Evolutionary conservation across 345 rosid genomes (phyloP), one percentile per base, ranked within the genome.

Genomic region (Salix exigua): DNA sequence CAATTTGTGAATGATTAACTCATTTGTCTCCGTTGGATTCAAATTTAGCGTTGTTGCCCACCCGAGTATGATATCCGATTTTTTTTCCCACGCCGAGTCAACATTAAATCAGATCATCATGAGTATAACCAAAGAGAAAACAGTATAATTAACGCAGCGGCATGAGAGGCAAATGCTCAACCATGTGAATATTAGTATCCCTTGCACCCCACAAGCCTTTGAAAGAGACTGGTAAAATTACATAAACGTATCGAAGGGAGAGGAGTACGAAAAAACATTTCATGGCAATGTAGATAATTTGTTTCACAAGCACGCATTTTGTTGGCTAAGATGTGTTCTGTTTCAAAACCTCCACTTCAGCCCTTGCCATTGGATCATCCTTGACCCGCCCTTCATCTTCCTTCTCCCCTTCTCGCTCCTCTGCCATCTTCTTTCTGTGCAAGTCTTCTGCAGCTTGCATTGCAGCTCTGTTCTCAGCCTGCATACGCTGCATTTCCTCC

Each of bases 401-500:
- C 75, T 88, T 91, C 82, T 95, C 99, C 1, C 99, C 99, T 83
- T 93, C 91, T 70, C 88, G 87, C 30, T 91, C 97, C 81, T 95
- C 77, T 0, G 94, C 92, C 85, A 89, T 66, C 80, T 91, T 88
- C 93, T 92, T 94, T 83, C 97, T 88, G 81, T 89, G 97, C 84
- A 90, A 85, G 58, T 91, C 97, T 85, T 93, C 98, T 4, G 99
- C 99, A 79, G 97, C 88, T 79, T 84, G 85, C 97, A 95, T 85
- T 4, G 90, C 94, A 17, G 92, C 95, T 76, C 76, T 83, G 84
- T 92, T 91, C 88, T 96, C 98, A 1, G 93, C 98, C 79, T 96
- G 93, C 4, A 91, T 77, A 30, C 86, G 87, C 68, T 84, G 83
- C 90, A 93, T 89, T 69, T 96, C 99, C 86, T 93, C 91, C 67